A percentile compares a stretch with the other conserved stretches of the same genome.
These are phyloP conservation scores for Schizopora paradoxa DNA, from an alignment of 1,284 basidiomycete genomes.

Conservation along the genomic window DNA sequence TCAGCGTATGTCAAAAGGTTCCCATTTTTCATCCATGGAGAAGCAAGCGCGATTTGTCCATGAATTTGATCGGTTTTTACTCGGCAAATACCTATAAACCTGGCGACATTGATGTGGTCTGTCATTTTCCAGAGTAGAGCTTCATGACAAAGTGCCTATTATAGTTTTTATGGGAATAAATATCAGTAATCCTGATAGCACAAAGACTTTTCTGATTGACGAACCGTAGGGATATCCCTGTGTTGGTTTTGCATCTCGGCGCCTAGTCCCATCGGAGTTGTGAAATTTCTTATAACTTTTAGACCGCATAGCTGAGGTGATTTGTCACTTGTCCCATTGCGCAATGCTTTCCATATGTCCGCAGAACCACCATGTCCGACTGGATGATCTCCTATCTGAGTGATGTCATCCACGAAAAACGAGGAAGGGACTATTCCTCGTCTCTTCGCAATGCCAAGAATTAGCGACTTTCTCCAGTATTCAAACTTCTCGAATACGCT, in stretches of 20 bases:
- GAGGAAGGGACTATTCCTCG: neutral
- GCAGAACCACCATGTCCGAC: neutral
- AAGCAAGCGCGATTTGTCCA: neutral
- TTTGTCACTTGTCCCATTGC: neutral
- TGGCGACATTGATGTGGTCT: neutral
- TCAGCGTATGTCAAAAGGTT: neutral
- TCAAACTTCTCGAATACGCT: neutral
- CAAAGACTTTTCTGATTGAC: too few relatives aligned
- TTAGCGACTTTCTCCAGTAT: neutral
- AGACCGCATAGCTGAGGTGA: neutral
- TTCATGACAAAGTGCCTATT: neutral
- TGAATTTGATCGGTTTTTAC: neutral
- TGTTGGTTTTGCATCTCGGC: too few relatives aligned
- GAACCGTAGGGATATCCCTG: too few relatives aligned
- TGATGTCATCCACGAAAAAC: neutral
- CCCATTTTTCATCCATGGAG: neutral
- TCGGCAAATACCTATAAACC: neutral
- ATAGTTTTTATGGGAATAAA: too few relatives aligned
- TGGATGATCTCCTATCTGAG: neutral
- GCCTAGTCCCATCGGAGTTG: too few relatives aligned
- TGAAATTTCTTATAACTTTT: too few relatives aligned
- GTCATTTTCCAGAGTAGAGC: neutral
- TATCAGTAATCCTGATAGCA: too few relatives aligned
- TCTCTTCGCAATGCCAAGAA: too few relatives aligned
- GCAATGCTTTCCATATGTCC: neutral